These are phyloP conservation scores for Eimeria necatrix DNA, from an alignment of 169 alveolate species.

Conservation along the genomic window DNA sequence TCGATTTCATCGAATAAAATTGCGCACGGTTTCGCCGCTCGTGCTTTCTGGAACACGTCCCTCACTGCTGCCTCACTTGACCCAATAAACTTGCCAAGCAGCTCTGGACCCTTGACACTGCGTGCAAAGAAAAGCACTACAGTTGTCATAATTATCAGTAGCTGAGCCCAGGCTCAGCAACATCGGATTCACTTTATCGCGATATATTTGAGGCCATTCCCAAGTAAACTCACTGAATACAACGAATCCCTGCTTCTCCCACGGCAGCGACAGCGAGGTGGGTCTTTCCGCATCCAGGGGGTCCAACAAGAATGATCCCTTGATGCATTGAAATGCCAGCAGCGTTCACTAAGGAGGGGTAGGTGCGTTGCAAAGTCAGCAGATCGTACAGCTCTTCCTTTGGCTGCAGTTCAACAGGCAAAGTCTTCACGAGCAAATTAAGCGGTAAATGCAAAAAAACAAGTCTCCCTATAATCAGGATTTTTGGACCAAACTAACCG, in stretches of 20 bases:
- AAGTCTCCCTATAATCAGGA: neutral
- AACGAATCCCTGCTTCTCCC: slow-evolving; percentile 89
- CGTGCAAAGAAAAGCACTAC: neutral
- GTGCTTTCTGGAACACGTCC: slow-evolving; percentile 97
- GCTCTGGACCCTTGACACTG: slow-evolving; percentile 92
- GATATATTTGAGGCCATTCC: too few relatives aligned
- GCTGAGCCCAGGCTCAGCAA: neutral
- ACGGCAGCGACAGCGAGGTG: slow-evolving; percentile 95
- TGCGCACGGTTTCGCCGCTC: slow-evolving; percentile 98
- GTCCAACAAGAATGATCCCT: slow-evolving; percentile 82
- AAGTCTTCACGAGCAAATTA: neutral
- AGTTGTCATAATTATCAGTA: neutral
- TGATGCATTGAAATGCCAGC: slow-evolving; percentile 71
- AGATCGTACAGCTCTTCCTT: slow-evolving; percentile 76
- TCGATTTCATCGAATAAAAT: slow-evolving; percentile 99
- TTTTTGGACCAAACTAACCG: neutral
- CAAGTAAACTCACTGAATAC: slow-evolving; percentile 66
- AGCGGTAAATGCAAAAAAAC: neutral
- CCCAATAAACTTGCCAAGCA: slow-evolving; percentile 98
- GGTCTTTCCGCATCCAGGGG: slow-evolving; percentile 97
- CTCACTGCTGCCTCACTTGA: slow-evolving; percentile 98
- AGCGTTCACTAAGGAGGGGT: slow-evolving; percentile 50
- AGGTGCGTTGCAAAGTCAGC: slow-evolving; percentile 65
- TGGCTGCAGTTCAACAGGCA: slow-evolving; percentile 46
- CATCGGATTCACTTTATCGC: too few relatives aligned